Evolutionary conservation across 108 stramenopile genomes (phyloP).

Genomic region (Cyclotella atomus): DNA sequence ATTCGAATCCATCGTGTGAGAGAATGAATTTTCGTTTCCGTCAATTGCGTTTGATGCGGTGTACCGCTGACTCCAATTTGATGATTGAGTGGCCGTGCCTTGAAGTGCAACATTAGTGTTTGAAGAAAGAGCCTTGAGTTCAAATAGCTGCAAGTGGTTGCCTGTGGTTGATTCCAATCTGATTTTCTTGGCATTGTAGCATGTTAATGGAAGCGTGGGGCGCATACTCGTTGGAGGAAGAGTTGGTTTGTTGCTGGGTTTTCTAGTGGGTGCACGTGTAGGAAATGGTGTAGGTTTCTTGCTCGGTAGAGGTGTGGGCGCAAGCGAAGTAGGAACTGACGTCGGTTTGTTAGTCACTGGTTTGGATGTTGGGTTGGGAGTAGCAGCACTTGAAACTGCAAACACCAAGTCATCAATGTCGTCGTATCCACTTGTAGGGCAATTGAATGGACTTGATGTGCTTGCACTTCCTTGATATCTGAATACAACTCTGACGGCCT

Average conservation of each 20-base stretch:
- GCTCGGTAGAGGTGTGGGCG: too few relatives aligned
- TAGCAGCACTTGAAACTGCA: not conserved
- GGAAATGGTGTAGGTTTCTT: not conserved
- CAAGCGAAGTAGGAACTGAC: not conserved
- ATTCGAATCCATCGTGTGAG: not conserved
- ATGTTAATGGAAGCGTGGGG: too few relatives aligned
- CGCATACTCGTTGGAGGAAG: too few relatives aligned
- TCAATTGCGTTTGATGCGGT: not conserved
- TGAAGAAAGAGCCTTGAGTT: not conserved
- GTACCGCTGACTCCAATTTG: not conserved
- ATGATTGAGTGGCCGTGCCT: not conserved
- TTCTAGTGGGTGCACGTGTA: not conserved
- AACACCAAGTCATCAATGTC: constrained; percentile 20
- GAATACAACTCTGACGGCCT: constrained; percentile 17
- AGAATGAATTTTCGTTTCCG: not conserved
- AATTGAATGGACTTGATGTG: constrained; percentile 3
- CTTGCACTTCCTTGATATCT: not conserved
- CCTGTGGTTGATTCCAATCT: not conserved
- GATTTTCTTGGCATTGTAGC: constrained; percentile 1
- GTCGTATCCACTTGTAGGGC: constrained; percentile 19
- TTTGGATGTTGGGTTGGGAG: not conserved
- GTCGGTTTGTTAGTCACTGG: constrained; percentile 6
- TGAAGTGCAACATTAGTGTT: not conserved
- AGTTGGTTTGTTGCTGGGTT: too few relatives aligned
- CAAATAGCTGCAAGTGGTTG: not conserved